Conservation (phyloP, 2,329 filamentous ascomycete genomes). For the Zopfia rhizophila region DNA sequence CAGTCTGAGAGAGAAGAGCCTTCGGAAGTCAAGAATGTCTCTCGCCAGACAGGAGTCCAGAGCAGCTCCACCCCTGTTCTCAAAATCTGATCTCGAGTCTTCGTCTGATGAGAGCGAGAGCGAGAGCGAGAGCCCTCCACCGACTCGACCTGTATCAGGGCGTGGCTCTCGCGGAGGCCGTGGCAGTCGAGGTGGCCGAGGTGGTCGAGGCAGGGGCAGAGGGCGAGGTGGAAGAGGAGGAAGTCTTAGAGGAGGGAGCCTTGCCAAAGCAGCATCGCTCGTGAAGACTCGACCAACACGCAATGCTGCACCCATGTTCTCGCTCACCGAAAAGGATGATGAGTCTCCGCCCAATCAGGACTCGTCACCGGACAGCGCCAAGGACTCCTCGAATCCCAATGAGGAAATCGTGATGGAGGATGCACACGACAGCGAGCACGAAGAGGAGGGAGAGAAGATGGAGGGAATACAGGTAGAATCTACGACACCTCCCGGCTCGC, state of each 20-base stretch:
- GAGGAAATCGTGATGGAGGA: slow-evolving; percentile 26
- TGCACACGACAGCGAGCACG: slow-evolving; percentile 7
- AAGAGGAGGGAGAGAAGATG: slow-evolving; percentile 21
- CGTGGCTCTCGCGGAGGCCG: slow-evolving; percentile 39
- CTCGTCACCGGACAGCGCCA: slow-evolving; percentile 41
- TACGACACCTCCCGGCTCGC: slow-evolving; percentile 27
- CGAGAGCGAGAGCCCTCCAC: slow-evolving; percentile 31
- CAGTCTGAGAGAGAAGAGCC: slow-evolving; percentile 28
- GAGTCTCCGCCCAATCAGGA: slow-evolving; percentile 47
- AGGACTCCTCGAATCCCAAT: slow-evolving; percentile 33
- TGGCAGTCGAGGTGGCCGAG: slow-evolving; percentile 40
- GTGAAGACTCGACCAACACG: slow-evolving; percentile 43
- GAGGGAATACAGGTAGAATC: slow-evolving; percentile 23
- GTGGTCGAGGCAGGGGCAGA: slow-evolving; percentile 40
- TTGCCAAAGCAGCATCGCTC: slow-evolving; percentile 23
- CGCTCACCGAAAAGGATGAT: slow-evolving; percentile 48
- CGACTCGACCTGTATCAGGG: slow-evolving; percentile 30
- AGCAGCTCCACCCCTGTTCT: slow-evolving; percentile 22
- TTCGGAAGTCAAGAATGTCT: slow-evolving; percentile 33
- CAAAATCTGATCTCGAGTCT: slow-evolving; percentile 24
- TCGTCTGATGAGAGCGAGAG: slow-evolving; percentile 35
- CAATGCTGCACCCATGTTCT: slow-evolving; percentile 43
- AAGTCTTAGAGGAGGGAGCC: slow-evolving; percentile 8
- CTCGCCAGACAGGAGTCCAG: too few species aligned
- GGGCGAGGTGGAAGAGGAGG: slow-evolving; percentile 35